Percentiles rank a stretch among this genome's conserved stretches.
Conservation (phyloP, 495 filamentous ascomycete species). For the Trichoderma erinaceum region DNA sequence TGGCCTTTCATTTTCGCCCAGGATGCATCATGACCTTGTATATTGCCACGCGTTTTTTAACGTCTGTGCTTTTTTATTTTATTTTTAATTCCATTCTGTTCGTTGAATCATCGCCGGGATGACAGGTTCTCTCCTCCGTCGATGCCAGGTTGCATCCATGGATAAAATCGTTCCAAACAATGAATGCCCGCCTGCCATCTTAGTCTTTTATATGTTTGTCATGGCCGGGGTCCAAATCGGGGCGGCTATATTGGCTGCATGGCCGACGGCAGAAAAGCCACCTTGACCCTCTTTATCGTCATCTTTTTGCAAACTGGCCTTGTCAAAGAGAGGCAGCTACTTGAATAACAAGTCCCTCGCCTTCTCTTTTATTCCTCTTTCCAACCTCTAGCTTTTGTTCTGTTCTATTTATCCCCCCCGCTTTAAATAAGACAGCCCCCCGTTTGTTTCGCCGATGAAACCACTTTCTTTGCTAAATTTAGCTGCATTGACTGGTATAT, state of each 20-base stretch:
- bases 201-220: too few relatives aligned
- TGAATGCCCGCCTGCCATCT: too few relatives aligned
- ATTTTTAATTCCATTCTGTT: too few relatives aligned
- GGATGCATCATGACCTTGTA: too few relatives aligned
- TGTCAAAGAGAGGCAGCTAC: constrained; percentile 2
- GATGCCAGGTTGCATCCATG: constrained; percentile 5
- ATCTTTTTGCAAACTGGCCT: not conserved
- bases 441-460: constrained; percentile 1
- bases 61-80: too few relatives aligned
- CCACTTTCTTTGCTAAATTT: not conserved
- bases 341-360: not conserved
- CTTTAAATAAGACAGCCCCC: not conserved
- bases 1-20: too few relatives aligned
- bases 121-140: not conserved
- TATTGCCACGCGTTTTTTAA: too few relatives aligned
- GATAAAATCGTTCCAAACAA: not conserved
- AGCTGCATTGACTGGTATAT: too few relatives aligned
- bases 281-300: not conserved
- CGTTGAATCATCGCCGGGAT: not conserved
- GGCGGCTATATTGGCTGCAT: not conserved
- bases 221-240: not conserved
- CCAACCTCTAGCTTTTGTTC: not conserved
- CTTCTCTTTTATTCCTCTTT: not conserved
- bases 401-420: not conserved
- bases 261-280: not conserved